phyloP scores from a whole-genome alignment of 169 alveolate genomes.

The Perkinsus chesapeaki region DNA sequence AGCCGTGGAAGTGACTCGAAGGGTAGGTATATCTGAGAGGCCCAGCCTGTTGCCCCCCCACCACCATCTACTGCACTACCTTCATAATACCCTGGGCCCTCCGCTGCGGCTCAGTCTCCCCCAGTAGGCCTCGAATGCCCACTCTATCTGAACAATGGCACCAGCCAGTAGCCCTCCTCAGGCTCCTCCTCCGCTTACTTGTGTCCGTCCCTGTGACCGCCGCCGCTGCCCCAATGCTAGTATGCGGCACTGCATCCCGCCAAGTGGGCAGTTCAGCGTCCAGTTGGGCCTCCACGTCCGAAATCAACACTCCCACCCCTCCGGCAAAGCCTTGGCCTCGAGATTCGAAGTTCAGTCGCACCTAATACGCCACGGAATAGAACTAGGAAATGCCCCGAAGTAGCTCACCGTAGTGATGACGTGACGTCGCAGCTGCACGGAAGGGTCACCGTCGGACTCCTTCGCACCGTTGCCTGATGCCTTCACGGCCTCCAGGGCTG shows the following conservation, averaged over 20 bases:
- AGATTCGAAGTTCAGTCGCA: neutral
- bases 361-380: no score
- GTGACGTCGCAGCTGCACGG: neutral
- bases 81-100: neutral
- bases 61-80: neutral
- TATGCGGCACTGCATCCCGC: neutral
- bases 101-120: neutral
- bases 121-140: neutral
- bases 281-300: neutral
- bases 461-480: neutral
- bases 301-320: neutral
- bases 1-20: neutral
- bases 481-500: neutral
- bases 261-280: neutral
- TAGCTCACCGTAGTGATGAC: neutral
- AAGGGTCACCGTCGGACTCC: neutral
- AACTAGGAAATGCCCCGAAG: neutral
- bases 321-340: neutral
- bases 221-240: neutral
- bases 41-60: neutral
- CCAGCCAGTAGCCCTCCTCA: no score
- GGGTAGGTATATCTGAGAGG: neutral
- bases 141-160: neutral
- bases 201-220: no score
- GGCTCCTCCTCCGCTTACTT: no score